These are phyloP conservation scores for Pseudogymnoascus sp. DNA, from an alignment of 2,329 filamentous ascomycete genomes.

Conservation along the genomic window DNA sequence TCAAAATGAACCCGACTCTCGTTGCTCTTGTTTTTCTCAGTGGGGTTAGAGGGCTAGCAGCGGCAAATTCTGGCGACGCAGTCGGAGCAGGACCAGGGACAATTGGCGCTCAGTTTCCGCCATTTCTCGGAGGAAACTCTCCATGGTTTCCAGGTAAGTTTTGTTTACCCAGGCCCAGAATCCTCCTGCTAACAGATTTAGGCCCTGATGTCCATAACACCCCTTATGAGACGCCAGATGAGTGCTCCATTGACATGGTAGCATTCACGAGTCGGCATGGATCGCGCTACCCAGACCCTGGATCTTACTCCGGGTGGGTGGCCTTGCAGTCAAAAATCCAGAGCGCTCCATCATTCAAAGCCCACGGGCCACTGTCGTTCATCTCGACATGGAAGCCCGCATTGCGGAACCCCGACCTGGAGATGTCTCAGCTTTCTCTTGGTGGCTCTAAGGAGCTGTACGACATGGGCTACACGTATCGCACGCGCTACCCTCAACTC, in stretches of 20 bases:
- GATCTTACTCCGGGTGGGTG: conserved; percentile 51
- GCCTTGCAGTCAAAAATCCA: conserved; percentile 16
- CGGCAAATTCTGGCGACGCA: too few species aligned
- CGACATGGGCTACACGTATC: conserved; percentile 37
- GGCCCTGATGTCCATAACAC: conserved; percentile 50
- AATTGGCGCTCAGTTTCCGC: too few species aligned
- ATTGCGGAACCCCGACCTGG: conserved; percentile 43
- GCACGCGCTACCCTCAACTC: conserved; percentile 38
- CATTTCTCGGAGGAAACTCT: conserved; percentile 40
- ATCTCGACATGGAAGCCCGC: conserved; percentile 50
- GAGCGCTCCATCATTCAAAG: conserved; percentile 44
- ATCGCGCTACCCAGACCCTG: conserved; percentile 52
- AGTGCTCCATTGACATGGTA: conserved; percentile 52
- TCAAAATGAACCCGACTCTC: too few species aligned
- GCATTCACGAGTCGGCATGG: conserved; percentile 54
- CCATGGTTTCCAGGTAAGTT: conserved; percentile 42
- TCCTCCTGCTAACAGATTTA: conserved; percentile 18
- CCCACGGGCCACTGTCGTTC: conserved; percentile 46
- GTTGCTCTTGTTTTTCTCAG: too few species aligned
- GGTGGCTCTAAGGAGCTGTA: conserved; percentile 56
- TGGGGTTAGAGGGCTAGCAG: too few species aligned
- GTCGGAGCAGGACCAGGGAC: too few species aligned
- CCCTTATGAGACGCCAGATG: conserved; percentile 43
- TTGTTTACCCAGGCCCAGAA: neutral
- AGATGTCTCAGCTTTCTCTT: conserved; percentile 51